These are phyloP conservation scores for Trichoderma semiorbis DNA, from an alignment of 2,329 filamentous ascomycete genomes.

Conservation along the genomic window DNA sequence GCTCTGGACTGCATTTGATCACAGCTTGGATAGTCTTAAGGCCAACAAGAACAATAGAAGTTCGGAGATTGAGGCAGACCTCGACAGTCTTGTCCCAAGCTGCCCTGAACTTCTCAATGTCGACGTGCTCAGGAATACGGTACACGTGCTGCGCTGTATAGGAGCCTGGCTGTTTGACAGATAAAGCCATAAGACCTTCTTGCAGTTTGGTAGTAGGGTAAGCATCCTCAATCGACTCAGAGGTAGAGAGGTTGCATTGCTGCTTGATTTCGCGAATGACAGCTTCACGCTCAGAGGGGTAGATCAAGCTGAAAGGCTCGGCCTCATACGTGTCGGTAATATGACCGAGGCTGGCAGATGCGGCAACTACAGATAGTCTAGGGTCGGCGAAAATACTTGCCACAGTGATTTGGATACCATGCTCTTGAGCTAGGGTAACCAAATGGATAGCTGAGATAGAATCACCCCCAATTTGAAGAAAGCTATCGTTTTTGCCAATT, in stretches of 20 bases:
- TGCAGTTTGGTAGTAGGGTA: slow-evolving; percentile 14
- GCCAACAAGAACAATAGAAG: slow-evolving; percentile 15
- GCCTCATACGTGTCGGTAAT: not conserved
- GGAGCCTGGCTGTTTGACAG: slow-evolving; percentile 14
- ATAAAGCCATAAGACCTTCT: slow-evolving; percentile 6
- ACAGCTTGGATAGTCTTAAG: not conserved
- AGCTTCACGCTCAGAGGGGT: not conserved
- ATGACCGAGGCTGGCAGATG: not conserved
- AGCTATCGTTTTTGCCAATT: slow-evolving; percentile 25
- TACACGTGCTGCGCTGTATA: slow-evolving; percentile 15
- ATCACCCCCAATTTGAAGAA: slow-evolving; percentile 35
- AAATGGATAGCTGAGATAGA: slow-evolving; percentile 44
- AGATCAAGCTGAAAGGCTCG: slow-evolving; percentile 8
- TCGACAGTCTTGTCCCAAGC: slow-evolving; percentile 13
- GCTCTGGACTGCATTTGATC: not conserved
- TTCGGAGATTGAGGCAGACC: slow-evolving; percentile 11
- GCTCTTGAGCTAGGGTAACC: slow-evolving; percentile 35
- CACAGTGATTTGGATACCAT: slow-evolving; percentile 1
- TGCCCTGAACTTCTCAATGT: not conserved
- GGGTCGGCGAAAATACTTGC: slow-evolving; percentile 6
- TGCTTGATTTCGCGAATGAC: not conserved
- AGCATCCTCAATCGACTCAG: slow-evolving; percentile 11
- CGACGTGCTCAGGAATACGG: slow-evolving; percentile 4
- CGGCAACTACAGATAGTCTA: not conserved
- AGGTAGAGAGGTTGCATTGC: slow-evolving; percentile 9